phyloP scores from a whole-genome alignment of 2,329 filamentous ascomycete species.

The Colletotrichum euphorbiae region DNA sequence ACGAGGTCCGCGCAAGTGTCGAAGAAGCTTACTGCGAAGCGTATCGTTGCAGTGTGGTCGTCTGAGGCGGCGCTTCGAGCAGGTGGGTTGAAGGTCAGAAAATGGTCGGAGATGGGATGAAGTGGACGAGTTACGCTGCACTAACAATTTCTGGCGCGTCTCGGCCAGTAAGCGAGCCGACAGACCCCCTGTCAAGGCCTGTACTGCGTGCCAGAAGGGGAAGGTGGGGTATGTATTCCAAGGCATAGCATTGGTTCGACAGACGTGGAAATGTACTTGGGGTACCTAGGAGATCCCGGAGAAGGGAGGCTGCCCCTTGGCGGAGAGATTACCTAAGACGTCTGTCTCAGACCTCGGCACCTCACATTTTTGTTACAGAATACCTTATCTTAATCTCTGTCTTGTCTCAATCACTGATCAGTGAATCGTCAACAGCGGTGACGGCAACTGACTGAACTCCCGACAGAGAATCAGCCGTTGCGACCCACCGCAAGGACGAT shows the following conservation, averaged over 20 bases:
- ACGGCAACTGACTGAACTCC: too few relatives aligned
- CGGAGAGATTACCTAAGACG: slow-evolving; percentile 21
- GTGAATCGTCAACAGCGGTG: neutral
- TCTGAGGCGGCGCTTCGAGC: slow-evolving; percentile 30
- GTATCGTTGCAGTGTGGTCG: slow-evolving; percentile 18
- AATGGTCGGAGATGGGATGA: slow-evolving; percentile 33
- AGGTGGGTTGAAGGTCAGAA: slow-evolving; percentile 31
- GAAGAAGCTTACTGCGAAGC: slow-evolving; percentile 31
- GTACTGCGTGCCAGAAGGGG: slow-evolving; percentile 18
- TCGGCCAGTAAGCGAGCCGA: slow-evolving; percentile 39
- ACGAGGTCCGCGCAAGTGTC: neutral
- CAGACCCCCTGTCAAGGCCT: slow-evolving; percentile 17
- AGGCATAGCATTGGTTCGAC: neutral
- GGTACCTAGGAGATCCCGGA: neutral
- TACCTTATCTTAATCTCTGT: slow-evolving; percentile 6
- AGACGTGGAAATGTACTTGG: neutral
- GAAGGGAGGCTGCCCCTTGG: neutral
- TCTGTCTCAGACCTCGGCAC: slow-evolving; percentile 2
- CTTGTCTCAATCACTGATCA: slow-evolving; percentile 1
- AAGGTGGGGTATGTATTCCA: slow-evolving; percentile 1
- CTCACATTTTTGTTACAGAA: slow-evolving; percentile 5
- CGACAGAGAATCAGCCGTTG: neutral
- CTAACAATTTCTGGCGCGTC: slow-evolving; percentile 38
- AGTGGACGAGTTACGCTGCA: slow-evolving; percentile 38
- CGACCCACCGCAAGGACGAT: slow-evolving; percentile 1